phyloP scores from a whole-genome alignment of 176 grass and related monocot species.

The Aegilops bicornis region DNA sequence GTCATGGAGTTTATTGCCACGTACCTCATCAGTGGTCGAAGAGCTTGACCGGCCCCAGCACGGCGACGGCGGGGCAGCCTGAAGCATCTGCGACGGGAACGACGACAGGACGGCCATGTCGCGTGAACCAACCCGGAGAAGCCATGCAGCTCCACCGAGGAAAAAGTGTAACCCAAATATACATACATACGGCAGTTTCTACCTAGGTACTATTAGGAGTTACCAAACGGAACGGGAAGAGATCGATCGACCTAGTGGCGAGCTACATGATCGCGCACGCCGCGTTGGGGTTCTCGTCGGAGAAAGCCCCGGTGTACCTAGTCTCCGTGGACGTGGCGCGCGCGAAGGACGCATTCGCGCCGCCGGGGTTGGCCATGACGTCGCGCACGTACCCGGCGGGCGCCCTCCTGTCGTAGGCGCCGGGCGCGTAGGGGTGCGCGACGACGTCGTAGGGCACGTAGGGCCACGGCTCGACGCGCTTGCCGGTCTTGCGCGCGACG shows the following conservation, averaged over 20 bases:
- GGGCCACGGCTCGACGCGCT: slow-evolving; percentile 53
- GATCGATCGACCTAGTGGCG: not conserved
- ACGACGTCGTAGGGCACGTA: slow-evolving; percentile 56
- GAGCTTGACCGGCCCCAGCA: not conserved
- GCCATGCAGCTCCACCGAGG: slow-evolving; percentile 7
- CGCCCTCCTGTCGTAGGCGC: slow-evolving; percentile 51
- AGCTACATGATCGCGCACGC: slow-evolving; percentile 42
- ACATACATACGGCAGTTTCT: not conserved
- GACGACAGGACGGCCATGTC: not conserved
- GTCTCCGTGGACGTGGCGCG: slow-evolving; percentile 50
- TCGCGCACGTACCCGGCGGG: slow-evolving; percentile 49
- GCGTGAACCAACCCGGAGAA: not conserved
- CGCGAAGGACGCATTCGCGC: slow-evolving; percentile 7
- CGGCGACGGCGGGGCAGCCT: not conserved
- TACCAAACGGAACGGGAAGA: not conserved
- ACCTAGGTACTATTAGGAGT: not conserved
- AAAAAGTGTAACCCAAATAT: not conserved
- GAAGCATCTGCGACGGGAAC: not conserved
- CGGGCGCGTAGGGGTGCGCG: slow-evolving; percentile 43
- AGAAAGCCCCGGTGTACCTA: slow-evolving; percentile 40
- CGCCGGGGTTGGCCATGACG: slow-evolving; percentile 29
- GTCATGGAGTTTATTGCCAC: not conserved
- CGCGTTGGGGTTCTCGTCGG: slow-evolving; percentile 56
- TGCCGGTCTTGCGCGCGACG: slow-evolving; percentile 42
- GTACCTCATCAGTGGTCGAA: not conserved